phyloP scores from a whole-genome alignment of 2,329 filamentous ascomycete species.

The Aciculosporium take region DNA sequence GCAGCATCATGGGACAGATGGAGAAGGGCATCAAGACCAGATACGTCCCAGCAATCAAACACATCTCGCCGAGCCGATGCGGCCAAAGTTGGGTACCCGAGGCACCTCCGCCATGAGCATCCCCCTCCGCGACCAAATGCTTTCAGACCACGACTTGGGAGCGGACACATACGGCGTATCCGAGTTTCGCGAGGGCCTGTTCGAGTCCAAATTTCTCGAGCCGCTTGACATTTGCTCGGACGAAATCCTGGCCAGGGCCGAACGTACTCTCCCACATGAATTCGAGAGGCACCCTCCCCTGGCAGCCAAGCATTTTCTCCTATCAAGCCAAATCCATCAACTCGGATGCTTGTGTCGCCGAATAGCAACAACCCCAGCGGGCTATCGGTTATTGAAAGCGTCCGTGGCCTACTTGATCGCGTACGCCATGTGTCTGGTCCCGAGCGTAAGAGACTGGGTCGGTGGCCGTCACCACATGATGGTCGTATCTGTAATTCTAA shows the following conservation, averaged over 20 bases:
- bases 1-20: background rate
- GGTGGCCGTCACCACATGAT: constrained; percentile 42
- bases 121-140: constrained; percentile 20
- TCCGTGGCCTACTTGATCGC: constrained; percentile 43
- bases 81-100: constrained; percentile 4
- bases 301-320: constrained; percentile 31
- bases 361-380: constrained; percentile 33
- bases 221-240: constrained; percentile 23
- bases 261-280: constrained; percentile 29
- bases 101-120: constrained; percentile 18
- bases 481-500: constrained; percentile 41
- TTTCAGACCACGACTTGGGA: constrained; percentile 20
- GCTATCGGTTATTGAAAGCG: constrained; percentile 36
- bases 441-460: constrained; percentile 31
- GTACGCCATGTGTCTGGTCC: constrained; percentile 41
- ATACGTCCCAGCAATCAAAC: constrained; percentile 4
- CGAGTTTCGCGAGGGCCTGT: constrained; percentile 32
- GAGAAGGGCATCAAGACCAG: background rate
- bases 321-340: constrained; percentile 32
- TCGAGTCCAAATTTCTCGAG: constrained; percentile 33
- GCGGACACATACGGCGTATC: constrained; percentile 27
- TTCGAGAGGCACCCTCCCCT: constrained; percentile 33
- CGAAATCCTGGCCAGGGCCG: constrained; percentile 26
- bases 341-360: constrained; percentile 23
- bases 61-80: constrained; percentile 8